Percentiles rank a stretch among this genome's conserved stretches.
These are phyloP conservation scores for Geotrichum reessii DNA, from an alignment of 1,139 yeast genomes.

Conservation along the genomic window DNA sequence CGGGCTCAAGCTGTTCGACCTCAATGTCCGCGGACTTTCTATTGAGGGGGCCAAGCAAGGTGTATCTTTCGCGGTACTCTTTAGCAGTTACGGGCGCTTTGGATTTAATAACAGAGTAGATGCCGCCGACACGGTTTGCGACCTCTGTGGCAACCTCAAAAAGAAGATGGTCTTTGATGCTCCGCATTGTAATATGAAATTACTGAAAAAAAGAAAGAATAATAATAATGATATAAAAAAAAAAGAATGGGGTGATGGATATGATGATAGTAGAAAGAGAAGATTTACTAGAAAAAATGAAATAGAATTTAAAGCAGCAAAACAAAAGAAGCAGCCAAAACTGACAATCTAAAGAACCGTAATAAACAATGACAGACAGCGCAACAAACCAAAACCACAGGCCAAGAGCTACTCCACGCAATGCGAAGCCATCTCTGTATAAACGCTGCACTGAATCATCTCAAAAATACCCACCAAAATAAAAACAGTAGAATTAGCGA, in stretches of 20 bases:
- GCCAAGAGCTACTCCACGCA: not conserved
- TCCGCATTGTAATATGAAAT: constrained; percentile 29
- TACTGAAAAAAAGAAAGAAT: not conserved
- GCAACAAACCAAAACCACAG: too few species aligned
- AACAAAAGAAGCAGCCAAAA: not conserved
- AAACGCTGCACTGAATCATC: constrained; percentile 24
- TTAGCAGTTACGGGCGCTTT: constrained; percentile 96
- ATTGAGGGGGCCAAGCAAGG: constrained; percentile 81
- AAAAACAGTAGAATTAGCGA: constrained; percentile 69
- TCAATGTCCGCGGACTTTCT: constrained; percentile 79
- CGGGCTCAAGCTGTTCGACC: constrained; percentile 73
- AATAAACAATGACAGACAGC: too few species aligned
- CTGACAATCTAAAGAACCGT: not conserved
- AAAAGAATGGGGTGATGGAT: not conserved
- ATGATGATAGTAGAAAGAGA: not conserved
- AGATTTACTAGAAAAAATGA: not conserved
- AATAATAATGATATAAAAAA: not conserved
- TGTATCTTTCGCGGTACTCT: constrained; percentile 83
- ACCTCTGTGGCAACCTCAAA: constrained; percentile 97
- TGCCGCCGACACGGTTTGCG: constrained; percentile 96
- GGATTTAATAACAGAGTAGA: constrained; percentile 91
- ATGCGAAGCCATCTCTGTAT: not conserved
- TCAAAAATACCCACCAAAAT: constrained; percentile 73
- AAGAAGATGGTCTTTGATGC: constrained; percentile 66
- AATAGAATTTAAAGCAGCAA: not conserved